Evolutionary conservation across 1,284 basidiomycete genomes (phyloP).

Genomic region (Filobasidium uniguttulatum): DNA sequence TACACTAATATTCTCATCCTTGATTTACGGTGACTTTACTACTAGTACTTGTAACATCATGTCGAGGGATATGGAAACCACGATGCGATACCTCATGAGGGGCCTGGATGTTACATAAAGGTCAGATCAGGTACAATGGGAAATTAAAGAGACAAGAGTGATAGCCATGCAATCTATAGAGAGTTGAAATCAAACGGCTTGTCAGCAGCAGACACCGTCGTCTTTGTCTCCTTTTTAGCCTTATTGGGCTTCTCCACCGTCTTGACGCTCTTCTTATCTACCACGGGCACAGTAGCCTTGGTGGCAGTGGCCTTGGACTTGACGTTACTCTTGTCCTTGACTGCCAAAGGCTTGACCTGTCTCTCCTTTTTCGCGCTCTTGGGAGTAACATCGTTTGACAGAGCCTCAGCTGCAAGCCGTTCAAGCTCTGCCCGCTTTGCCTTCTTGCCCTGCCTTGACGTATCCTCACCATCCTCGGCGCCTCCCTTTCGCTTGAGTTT

Average conservation of each 20-base stretch:
- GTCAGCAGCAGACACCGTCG: not conserved
- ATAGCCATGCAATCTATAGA: not conserved
- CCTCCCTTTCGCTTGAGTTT: slow-evolving; percentile 3
- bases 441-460: not conserved
- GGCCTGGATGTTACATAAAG: too few species aligned
- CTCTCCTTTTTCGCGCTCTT: not conserved
- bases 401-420: not conserved
- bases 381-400: not conserved
- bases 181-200: slow-evolving; percentile 2
- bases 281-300: too few species aligned
- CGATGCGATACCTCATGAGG: too few species aligned
- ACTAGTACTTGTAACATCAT: too few species aligned
- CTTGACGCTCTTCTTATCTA: not conserved
- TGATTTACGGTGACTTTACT: too few species aligned
- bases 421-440: not conserved
- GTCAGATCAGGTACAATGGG: too few species aligned
- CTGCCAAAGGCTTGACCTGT: not conserved
- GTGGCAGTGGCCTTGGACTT: too few species aligned
- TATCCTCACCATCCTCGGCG: not conserved
- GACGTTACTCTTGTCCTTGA: not conserved
- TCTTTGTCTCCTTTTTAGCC: not conserved
- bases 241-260: not conserved
- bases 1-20: too few species aligned
- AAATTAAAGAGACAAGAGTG: not conserved
- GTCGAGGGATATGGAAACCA: too few species aligned